Base-by-base conservation (phyloP, 805 yeast genomes). In the Candida namnaoensis region DNA sequence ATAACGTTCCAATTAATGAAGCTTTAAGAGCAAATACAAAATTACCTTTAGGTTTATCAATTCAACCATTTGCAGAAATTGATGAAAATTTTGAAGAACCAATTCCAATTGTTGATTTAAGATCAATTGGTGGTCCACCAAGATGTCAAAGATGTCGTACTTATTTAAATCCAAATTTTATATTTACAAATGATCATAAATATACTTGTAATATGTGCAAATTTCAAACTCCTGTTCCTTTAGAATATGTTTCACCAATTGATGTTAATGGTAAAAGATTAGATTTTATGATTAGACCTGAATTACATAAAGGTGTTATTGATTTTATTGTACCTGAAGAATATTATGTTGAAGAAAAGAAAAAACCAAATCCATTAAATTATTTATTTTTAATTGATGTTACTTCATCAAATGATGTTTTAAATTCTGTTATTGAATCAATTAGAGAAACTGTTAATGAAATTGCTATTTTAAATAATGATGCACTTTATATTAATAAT, bases 61-160 rank as follows among this genome's bases (percentile, higher is more conserved):
- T 88, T 23, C 76, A 87, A 41, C 99, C 99, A 5, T 88, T 93
- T 68, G 95, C 96, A 26, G 28, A 8, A 7, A 26, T 26, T 26
- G 28, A 26, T 26, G 8, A 26, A 26, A 57, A 62, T 7, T 58
- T 68, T 38, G 80, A 72, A 13, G 76, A 74, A 2, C 62, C 62
- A 0, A 74, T 88, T 2, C 95, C 95, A 0, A 69, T 72, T 5
- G 80, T 82, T 5, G 90, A 86, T 54, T 74, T 76, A 65, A 62
- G 69, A 24, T 54, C 55, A 7, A 56, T 67, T 35, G 70, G 70
- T 13, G 87, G 88, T 1, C 95, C 96, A 0, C 81, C 95, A 32
- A 75, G 99, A 50, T 93, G 99, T 63, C 75, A 78, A 49, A 80
- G 98, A 47, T 93, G 99, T 64, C 76, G 96, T 42, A 77, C 96